Base-by-base conservation (phyloP, 2,329 filamentous ascomycete genomes). In the Arthrobotrys entomopaga region DNA sequence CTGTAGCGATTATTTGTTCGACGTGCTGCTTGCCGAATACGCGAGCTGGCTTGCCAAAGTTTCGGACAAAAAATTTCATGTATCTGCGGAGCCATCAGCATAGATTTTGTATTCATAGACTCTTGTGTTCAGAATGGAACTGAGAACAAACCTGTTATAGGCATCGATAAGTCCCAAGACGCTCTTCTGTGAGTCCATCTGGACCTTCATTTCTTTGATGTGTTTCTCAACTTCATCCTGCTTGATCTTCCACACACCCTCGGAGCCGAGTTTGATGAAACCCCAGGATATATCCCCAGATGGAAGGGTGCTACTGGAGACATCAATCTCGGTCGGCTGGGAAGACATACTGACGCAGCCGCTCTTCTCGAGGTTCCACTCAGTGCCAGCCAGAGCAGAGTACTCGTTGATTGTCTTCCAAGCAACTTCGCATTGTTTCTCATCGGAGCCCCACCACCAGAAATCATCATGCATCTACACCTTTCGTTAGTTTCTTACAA, bases 371-470 rank as follows among this genome's bases (percentile, higher is more conserved):
- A 82, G 78, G 77, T 90, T 88, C 72, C 90, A 83, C 4, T 83
- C 80, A 0, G 89, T 83, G 0, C 88, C 87, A 78, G 88, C 87
- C 0, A 86, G 80, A 0, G 80, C 78, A 1, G 84, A 81, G 76
- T 90, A 91, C 1, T 83, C 80, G 0, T 83, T 82, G 76, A 91
- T 84, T 0, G 86, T 83, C 16, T 83, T 78, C 89, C 89, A 91
- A 0, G 86, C 88, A 49, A 84, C 82, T 52, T 70, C 71, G n/a
- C 85, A 86, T 1, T 81, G 82, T 2, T 81, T 76, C 54, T 88
- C 84, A 4, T 86, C 82, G 3, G 56, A 57, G 7, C 85, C 84
- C 87, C 88, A 90, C 78, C 90, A 87, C 88, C 88, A 90, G 59
- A 90, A 83, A 76, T 90, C 87, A 75, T 90, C 88, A 59, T 89